phyloP scores from a whole-genome alignment of 2,329 filamentous ascomycete genomes.

The Aspergillus ochraceoroseus region DNA sequence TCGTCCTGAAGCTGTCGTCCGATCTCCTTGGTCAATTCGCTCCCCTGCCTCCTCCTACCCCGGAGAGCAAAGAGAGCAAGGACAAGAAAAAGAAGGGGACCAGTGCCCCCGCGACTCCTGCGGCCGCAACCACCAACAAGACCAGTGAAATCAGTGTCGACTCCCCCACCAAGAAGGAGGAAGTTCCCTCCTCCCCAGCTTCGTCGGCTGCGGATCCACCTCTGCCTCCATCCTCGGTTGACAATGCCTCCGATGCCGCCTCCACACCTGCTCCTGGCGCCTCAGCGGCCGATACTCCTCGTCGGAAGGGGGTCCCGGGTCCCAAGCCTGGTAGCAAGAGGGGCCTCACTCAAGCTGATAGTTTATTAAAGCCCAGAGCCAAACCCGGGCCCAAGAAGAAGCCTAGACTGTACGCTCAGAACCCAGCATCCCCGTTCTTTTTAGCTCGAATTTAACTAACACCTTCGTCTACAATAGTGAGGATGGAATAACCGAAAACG shows the following conservation, averaged over 20 bases:
- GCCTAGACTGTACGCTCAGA: conserved; percentile 71
- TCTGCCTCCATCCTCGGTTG: conserved; percentile 37
- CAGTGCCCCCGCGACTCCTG: not conserved
- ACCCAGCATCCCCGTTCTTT: not conserved
- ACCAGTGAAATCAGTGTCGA: conserved; percentile 16
- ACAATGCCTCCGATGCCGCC: conserved; percentile 40
- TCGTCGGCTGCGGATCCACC: conserved; percentile 34
- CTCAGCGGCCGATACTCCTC: conserved; percentile 48
- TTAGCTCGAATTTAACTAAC: not conserved
- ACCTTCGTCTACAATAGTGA: conserved; percentile 41
- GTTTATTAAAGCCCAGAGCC: conserved; percentile 64
- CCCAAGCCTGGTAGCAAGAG: conserved; percentile 62
- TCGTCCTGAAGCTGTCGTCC: conserved; percentile 41
- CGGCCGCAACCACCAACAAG: conserved; percentile 11
- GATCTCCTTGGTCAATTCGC: conserved; percentile 36
- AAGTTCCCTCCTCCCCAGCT: conserved; percentile 35
- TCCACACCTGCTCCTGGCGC: conserved; percentile 40
- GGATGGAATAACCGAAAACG: conserved; percentile 47
- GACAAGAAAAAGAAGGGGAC: conserved; percentile 22
- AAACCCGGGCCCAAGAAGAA: conserved; percentile 98
- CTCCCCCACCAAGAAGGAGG: conserved; percentile 26
- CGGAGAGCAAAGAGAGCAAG: conserved; percentile 24
- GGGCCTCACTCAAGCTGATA: conserved; percentile 53
- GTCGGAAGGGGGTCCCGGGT: conserved; percentile 72
- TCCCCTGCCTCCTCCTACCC: conserved; percentile 18